phyloP scores from a whole-genome alignment of 176 grass and related monocot genomes.

The Elymus sibiricus region DNA sequence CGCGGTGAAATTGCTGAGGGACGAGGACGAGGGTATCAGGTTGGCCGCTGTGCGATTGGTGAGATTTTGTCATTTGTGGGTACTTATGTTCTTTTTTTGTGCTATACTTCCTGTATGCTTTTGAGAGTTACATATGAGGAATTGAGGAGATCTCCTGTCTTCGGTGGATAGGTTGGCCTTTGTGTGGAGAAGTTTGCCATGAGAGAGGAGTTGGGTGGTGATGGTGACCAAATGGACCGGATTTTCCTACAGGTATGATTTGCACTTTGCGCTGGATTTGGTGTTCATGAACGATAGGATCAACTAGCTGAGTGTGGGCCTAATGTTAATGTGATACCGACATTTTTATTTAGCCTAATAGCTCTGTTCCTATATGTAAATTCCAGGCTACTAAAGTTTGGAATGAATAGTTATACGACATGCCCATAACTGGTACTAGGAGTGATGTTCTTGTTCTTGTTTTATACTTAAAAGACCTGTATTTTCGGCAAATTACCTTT shows the following conservation, averaged over 20 bases:
- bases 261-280: background rate
- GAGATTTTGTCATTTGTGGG: background rate
- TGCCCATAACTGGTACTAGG: background rate
- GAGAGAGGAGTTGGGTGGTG: conserved; percentile 14
- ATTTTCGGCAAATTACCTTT: background rate
- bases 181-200: conserved; percentile 51
- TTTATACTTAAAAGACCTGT: background rate
- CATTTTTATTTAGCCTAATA: background rate
- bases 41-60: conserved; percentile 67
- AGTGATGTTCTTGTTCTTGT: background rate
- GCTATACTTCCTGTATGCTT: background rate
- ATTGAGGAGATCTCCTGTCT: background rate
- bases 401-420: background rate
- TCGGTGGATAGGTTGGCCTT: conserved; percentile 41
- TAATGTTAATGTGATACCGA: background rate
- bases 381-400: conserved; percentile 7
- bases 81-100: background rate
- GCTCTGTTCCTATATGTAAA: background rate
- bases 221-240: conserved; percentile 40
- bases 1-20: conserved; percentile 45
- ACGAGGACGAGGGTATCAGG: conserved; percentile 62
- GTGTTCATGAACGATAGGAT: background rate
- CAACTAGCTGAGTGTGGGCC: background rate
- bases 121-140: background rate
- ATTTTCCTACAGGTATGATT: conserved; percentile 74